Evolutionary conservation across 805 yeast genomes (phyloP).

Genomic region (Candida wancherniae): DNA sequence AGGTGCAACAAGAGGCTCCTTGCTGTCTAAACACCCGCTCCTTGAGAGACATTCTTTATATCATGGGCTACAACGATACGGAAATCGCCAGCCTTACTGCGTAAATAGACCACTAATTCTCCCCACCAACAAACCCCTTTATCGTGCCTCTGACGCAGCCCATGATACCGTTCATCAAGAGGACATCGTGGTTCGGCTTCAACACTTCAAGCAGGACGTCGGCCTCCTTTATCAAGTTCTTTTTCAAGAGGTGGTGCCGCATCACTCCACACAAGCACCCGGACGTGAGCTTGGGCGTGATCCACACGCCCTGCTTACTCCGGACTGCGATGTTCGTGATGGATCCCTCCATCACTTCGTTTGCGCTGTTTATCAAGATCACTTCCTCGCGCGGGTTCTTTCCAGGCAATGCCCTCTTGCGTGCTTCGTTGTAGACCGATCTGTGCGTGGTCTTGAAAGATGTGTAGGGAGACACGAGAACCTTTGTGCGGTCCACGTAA

Average conservation of each 20-base stretch:
- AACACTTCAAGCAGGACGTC: slow-evolving; percentile 45
- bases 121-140: slow-evolving; percentile 14
- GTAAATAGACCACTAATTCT: slow-evolving; percentile 1
- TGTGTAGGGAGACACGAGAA: slow-evolving; percentile 66
- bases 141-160: slow-evolving; percentile 69
- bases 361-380: slow-evolving; percentile 50
- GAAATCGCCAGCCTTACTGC: slow-evolving; percentile 37
- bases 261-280: slow-evolving; percentile 88
- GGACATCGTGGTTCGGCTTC: slow-evolving; percentile 58
- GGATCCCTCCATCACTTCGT: slow-evolving; percentile 72
- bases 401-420: slow-evolving; percentile 45
- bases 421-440: slow-evolving; percentile 55
- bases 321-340: slow-evolving; percentile 73
- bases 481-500: slow-evolving; percentile 51
- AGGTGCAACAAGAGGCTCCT: slow-evolving; percentile 81
- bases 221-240: slow-evolving; percentile 51
- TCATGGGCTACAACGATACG: slow-evolving; percentile 64
- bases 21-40: slow-evolving; percentile 70
- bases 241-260: slow-evolving; percentile 57
- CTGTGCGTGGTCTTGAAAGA: slow-evolving; percentile 84
- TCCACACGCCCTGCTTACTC: slow-evolving; percentile 51
- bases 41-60: slow-evolving; percentile 71
- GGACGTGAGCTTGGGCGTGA: slow-evolving; percentile 70
- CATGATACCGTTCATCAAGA: slow-evolving; percentile 76
- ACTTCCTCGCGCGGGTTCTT: slow-evolving; percentile 60